Evolutionary conservation across 2,329 filamentous ascomycete genomes (phyloP).

Genomic region (Diaporthe destruens): DNA sequence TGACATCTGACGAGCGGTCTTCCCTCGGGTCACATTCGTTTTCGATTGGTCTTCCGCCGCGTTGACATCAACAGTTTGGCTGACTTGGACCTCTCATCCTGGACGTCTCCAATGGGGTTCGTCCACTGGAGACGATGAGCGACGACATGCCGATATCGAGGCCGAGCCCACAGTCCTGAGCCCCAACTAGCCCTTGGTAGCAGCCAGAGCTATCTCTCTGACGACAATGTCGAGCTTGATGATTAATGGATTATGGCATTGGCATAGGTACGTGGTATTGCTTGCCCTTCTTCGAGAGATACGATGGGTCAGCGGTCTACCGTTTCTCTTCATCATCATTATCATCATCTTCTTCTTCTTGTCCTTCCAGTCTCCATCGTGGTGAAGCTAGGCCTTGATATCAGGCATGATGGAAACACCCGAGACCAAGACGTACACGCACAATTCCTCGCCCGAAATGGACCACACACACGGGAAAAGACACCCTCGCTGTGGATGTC

Average conservation of each 20-base stretch:
- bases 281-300: background rate
- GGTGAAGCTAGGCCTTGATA: background rate
- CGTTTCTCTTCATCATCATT: too few relatives aligned
- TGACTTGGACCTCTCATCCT: background rate
- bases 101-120: background rate
- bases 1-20: background rate
- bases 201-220: background rate
- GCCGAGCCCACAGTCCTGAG: background rate
- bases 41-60: background rate
- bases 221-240: background rate
- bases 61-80: background rate
- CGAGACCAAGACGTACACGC: background rate
- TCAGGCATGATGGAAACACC: background rate
- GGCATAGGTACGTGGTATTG: too few relatives aligned
- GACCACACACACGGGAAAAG: background rate
- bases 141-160: background rate
- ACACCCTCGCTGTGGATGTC: background rate
- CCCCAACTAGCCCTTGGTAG: background rate
- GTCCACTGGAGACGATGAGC: background rate
- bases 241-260: constrained; percentile 1
- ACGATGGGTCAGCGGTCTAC: background rate
- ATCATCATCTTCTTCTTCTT: background rate
- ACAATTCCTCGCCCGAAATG: background rate
- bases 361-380: background rate
- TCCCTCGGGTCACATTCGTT: background rate